Percentiles rank a stretch among this genome's conserved stretches.
Conservation (phyloP, 2,329 filamentous ascomycete species). For the Nannizziopsis arthrosporioides region DNA sequence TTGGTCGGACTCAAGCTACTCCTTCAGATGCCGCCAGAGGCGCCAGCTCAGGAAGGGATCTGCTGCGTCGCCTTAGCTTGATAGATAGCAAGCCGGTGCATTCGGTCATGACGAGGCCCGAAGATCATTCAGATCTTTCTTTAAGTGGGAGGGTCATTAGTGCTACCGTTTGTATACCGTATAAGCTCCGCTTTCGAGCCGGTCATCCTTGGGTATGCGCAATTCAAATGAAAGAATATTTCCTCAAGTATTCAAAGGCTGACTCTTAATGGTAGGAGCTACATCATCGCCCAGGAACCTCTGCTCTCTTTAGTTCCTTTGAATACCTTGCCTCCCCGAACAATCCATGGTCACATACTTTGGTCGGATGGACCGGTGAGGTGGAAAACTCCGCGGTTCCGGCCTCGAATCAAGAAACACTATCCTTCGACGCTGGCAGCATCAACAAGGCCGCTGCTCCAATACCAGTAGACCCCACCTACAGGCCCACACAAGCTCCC, state of each 20-base stretch:
- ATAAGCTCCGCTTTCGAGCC: slow-evolving; percentile 43
- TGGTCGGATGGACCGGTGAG: slow-evolving; percentile 93
- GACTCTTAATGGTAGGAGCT: slow-evolving; percentile 47
- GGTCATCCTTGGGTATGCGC: slow-evolving; percentile 45
- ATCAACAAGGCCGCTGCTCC: slow-evolving; percentile 58
- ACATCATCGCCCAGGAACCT: slow-evolving; percentile 68
- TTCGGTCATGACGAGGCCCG: slow-evolving; percentile 40
- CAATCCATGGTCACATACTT: slow-evolving; percentile 78
- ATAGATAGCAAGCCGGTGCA: slow-evolving; percentile 31
- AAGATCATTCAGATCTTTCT: slow-evolving; percentile 43
- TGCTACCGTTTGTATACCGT: slow-evolving; percentile 52
- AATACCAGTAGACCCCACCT: slow-evolving; percentile 49
- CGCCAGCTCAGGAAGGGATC: slow-evolving; percentile 38
- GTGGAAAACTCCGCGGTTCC: slow-evolving; percentile 43
- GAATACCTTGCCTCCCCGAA: slow-evolving; percentile 73
- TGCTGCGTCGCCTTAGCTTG: slow-evolving; percentile 44
- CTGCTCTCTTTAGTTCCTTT: slow-evolving; percentile 85
- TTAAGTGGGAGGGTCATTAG: slow-evolving; percentile 54
- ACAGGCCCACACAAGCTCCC: slow-evolving; percentile 46
- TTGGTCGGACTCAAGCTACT: slow-evolving; percentile 18
- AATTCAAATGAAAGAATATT: not conserved
- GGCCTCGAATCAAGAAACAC: slow-evolving; percentile 17
- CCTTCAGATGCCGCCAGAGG: slow-evolving; percentile 35
- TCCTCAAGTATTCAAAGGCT: not conserved
- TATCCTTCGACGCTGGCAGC: slow-evolving; percentile 11